Conservation (phyloP, 2,329 filamentous ascomycete species). For the Diaporthe sp. region DNA sequence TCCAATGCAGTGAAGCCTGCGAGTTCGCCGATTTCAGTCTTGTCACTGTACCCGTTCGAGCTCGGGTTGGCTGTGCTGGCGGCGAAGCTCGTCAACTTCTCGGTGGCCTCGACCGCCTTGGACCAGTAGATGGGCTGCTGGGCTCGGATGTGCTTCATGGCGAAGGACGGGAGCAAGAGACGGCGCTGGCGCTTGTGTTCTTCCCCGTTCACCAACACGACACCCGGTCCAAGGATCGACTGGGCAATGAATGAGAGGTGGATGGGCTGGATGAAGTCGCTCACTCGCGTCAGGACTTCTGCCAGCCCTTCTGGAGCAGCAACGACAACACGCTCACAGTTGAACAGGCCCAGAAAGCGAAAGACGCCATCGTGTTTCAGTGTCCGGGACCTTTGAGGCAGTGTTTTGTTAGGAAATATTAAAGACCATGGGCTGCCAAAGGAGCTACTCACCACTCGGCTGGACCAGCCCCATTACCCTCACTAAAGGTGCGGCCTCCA, state of each 20-base stretch:
- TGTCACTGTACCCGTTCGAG: slow-evolving; percentile 10
- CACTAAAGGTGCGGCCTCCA: slow-evolving; percentile 1
- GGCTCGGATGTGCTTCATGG: slow-evolving; percentile 20
- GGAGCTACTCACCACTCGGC: not conserved
- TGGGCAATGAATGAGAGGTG: slow-evolving; percentile 2
- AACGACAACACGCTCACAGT: slow-evolving; percentile 15
- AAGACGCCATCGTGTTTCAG: slow-evolving; percentile 10
- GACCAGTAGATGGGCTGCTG: slow-evolving; percentile 19
- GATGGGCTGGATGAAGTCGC: slow-evolving; percentile 17
- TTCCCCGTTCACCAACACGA: slow-evolving; percentile 6
- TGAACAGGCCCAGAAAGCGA: slow-evolving; percentile 10
- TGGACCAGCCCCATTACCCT: slow-evolving; percentile 17
- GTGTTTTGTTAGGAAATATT: not conserved
- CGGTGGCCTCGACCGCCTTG: slow-evolving; percentile 11
- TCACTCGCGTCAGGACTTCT: slow-evolving; percentile 9
- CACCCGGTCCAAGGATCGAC: slow-evolving; percentile 6
- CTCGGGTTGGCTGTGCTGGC: not conserved
- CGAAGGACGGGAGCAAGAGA: slow-evolving; percentile 15
- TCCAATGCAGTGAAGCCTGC: slow-evolving; percentile 16
- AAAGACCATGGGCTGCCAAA: too few species aligned
- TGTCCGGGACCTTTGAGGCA: not conserved
- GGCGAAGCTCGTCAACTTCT: not conserved
- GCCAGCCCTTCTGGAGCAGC: slow-evolving; percentile 7
- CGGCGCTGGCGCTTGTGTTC: slow-evolving; percentile 16
- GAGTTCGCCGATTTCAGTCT: slow-evolving; percentile 5